Evolutionary conservation across 73 alveolate species (phyloP).

Genomic region (Paramecium bursaria): DNA sequence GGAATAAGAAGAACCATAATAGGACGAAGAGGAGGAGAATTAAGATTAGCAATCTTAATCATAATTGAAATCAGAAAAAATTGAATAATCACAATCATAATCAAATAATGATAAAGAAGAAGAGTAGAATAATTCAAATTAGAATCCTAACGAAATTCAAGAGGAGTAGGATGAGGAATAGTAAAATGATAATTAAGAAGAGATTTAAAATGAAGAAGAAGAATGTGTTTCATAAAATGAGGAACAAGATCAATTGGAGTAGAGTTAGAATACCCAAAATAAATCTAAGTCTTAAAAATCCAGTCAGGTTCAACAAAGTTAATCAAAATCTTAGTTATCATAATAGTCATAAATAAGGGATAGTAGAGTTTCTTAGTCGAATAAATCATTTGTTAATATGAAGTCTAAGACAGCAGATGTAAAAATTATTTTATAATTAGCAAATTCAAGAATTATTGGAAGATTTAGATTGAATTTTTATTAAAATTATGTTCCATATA

Average conservation of each 20-base stretch:
- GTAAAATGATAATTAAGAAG: not conserved
- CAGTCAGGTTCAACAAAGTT: not conserved
- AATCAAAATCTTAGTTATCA: no score
- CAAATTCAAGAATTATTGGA: no score
- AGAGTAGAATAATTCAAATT: not conserved
- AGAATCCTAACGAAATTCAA: not conserved
- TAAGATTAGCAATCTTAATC: constrained; percentile 2
- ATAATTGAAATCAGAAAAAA: not conserved
- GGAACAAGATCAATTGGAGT: not conserved
- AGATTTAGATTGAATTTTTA: not conserved
- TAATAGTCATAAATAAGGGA: no score
- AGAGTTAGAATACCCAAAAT: not conserved
- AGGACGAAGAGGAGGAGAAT: not conserved
- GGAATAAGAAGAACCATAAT: not conserved
- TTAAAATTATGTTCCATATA: not conserved
- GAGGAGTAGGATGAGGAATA: not conserved
- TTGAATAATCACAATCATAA: not conserved
- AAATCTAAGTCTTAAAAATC: not conserved
- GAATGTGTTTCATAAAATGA: constrained; percentile 1
- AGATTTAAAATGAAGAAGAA: not conserved
- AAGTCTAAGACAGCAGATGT: no score
- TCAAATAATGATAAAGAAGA: not conserved
- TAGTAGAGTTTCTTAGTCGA: no score
- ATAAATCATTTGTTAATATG: no score
- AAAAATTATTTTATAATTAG: no score